Conservation (phyloP, 768 basidiomycete species). For the Macrolepiota dolichaula region DNA sequence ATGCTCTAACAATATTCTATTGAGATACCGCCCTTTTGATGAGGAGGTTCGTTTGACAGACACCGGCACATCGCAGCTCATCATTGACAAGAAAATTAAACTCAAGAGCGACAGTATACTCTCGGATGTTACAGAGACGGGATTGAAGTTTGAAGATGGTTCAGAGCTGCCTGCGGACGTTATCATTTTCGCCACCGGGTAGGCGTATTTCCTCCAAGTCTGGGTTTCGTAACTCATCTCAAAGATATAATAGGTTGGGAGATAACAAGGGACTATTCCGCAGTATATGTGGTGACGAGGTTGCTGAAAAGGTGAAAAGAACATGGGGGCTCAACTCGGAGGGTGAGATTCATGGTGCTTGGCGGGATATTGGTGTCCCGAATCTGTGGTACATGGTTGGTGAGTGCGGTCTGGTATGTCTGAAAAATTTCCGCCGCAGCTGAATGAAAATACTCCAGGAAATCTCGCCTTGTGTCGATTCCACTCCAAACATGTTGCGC, state of each 20-base stretch:
- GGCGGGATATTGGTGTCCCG: slow-evolving; percentile 47
- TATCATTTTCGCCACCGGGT: slow-evolving; percentile 60
- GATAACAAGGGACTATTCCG: slow-evolving; percentile 35
- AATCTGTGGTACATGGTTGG: slow-evolving; percentile 63
- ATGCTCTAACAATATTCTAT: background rate
- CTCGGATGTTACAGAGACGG: slow-evolving; percentile 37
- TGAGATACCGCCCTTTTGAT: too few relatives aligned
- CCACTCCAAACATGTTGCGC: slow-evolving; percentile 63
- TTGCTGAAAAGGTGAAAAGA: slow-evolving; percentile 39
- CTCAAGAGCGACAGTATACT: slow-evolving; percentile 60
- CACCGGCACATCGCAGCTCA: slow-evolving; percentile 56
- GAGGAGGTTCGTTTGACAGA: slow-evolving; percentile 27
- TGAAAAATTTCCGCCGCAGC: background rate
- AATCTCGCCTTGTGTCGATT: slow-evolving; percentile 62
- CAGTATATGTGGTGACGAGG: slow-evolving; percentile 46
- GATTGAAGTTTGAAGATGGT: slow-evolving; percentile 48
- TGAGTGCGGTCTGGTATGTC: slow-evolving; percentile 15
- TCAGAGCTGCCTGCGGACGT: slow-evolving; percentile 48
- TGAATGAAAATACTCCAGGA: slow-evolving; percentile 24
- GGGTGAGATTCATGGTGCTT: slow-evolving; percentile 53
- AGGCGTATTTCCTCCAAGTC: slow-evolving; percentile 12
- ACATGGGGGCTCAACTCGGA: slow-evolving; percentile 66
- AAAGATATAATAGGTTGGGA: slow-evolving; percentile 34
- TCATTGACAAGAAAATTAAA: slow-evolving; percentile 69
- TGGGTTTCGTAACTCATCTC: background rate